phyloP scores from a whole-genome alignment of 176 grass and related monocot genomes.

The Bonia amplexicaulis region DNA sequence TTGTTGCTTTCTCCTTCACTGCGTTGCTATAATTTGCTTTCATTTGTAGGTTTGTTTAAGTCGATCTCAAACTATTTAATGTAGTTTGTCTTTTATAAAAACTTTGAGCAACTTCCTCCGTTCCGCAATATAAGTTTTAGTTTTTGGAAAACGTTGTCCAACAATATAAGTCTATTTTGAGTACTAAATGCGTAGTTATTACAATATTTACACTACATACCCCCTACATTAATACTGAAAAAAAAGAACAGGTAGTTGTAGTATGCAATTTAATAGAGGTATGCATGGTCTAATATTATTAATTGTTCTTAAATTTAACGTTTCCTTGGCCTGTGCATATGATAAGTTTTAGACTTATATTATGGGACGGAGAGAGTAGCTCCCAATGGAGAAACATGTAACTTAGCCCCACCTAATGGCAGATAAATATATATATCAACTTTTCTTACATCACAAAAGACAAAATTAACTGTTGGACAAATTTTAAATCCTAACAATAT shows the following conservation, averaged over 20 bases:
- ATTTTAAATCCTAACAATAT: neutral
- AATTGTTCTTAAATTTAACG: too few species aligned
- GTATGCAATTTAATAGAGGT: too few species aligned
- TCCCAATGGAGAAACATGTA: neutral
- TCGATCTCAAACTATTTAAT: neutral
- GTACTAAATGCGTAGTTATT: too few species aligned
- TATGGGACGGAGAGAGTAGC: too few species aligned
- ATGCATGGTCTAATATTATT: too few species aligned
- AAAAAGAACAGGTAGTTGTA: too few species aligned
- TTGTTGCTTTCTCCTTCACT: neutral
- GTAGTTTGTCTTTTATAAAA: neutral
- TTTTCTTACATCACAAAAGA: neutral
- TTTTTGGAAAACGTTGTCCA: rapidly evolving
- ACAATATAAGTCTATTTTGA: too few species aligned
- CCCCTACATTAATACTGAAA: too few species aligned
- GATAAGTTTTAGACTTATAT: too few species aligned
- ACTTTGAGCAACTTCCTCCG: neutral
- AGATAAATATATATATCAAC: neutral
- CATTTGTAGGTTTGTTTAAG: neutral
- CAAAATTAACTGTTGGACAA: neutral
- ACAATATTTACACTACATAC: too few species aligned
- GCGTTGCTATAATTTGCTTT: neutral
- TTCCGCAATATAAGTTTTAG: too few species aligned
- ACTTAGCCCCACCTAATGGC: neutral
- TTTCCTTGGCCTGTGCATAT: too few species aligned